A percentile compares a stretch with the other conserved stretches of the same genome.
These are phyloP conservation scores for Globisporangium radiosum DNA, from an alignment of 352 stramenopile genomes.

Conservation along the genomic window DNA sequence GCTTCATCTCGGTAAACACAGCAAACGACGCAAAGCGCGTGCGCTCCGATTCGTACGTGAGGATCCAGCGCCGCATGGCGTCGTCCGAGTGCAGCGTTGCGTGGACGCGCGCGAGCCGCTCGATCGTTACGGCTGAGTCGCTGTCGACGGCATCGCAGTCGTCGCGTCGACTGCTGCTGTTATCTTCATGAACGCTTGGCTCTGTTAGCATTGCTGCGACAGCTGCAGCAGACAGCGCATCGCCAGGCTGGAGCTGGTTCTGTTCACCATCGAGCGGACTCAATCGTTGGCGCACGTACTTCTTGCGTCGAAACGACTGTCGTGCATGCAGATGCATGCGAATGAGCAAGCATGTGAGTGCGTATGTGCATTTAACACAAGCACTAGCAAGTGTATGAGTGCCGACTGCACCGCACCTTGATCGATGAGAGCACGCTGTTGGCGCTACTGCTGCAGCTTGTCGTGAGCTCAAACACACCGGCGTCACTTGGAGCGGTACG, in stretches of 20 bases:
- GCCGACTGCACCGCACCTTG: conserved; percentile 1
- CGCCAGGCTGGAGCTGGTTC: conserved; percentile 4
- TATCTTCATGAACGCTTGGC: conserved; percentile 5
- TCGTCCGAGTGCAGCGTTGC: conserved; percentile 33
- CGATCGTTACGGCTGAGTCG: conserved; percentile 10
- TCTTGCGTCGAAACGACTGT: conserved; percentile 49
- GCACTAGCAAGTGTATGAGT: background rate
- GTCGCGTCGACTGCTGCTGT: background rate
- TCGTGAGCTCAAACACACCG: background rate
- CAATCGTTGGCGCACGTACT: conserved; percentile 33
- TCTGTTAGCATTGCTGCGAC: background rate
- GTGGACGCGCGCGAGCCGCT: conserved; percentile 33
- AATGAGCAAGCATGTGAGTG: background rate
- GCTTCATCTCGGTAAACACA: conserved; percentile 69
- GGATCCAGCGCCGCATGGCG: conserved; percentile 57
- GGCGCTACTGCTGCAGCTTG: background rate
- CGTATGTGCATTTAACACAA: background rate
- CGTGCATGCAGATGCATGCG: background rate
- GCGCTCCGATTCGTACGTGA: conserved; percentile 60
- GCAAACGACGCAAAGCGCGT: conserved; percentile 67
- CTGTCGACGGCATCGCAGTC: background rate
- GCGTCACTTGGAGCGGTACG: background rate
- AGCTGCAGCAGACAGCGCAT: conserved; percentile 2
- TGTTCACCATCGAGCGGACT: conserved; percentile 25
- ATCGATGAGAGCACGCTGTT: conserved; percentile 4